Percentiles rank a stretch among this genome's conserved stretches.
phyloP scores from a whole-genome alignment of 805 yeast genomes.

The Monosporozyma servazzii region DNA sequence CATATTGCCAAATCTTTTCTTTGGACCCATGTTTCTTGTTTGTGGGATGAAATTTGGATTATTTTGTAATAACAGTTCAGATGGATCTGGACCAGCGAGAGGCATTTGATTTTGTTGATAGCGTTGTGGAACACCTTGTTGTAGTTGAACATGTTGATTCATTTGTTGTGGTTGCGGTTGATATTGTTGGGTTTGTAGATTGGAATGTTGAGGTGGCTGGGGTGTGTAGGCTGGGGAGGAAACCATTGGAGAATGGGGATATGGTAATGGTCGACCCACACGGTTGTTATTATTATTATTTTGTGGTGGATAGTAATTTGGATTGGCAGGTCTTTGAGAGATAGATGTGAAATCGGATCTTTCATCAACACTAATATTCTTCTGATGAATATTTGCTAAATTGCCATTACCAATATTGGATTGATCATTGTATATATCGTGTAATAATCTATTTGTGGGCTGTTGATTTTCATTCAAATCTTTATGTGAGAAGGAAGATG shows the following conservation, averaged over 20 bases:
- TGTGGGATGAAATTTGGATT: constrained; percentile 40
- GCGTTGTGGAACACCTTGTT: constrained; percentile 6
- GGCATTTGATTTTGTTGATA: constrained; percentile 20
- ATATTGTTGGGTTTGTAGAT: constrained; percentile 10
- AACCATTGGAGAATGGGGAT: constrained; percentile 6
- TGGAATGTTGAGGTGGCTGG: constrained; percentile 11
- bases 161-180: constrained; percentile 7
- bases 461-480: constrained; percentile 10
- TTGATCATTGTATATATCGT: constrained; percentile 16
- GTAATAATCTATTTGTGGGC: constrained; percentile 15
- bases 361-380: constrained; percentile 17
- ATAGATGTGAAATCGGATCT: constrained; percentile 66
- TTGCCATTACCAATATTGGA: constrained; percentile 2
- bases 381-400: constrained; percentile 2
- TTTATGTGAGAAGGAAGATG: constrained; percentile 17
- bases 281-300: background rate
- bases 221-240: background rate
- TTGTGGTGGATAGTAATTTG: constrained; percentile 21
- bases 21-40: background rate
- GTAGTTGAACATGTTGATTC: constrained; percentile 2
- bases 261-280: background rate
- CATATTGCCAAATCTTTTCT: constrained; percentile 1
- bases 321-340: constrained; percentile 67
- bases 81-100: constrained; percentile 20
- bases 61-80: constrained; percentile 37